Evolutionary conservation across 2,329 filamentous ascomycete species (phyloP), one percentile per base, ranked within the genome.

Genomic region (Annulohypoxylon truncatum): DNA sequence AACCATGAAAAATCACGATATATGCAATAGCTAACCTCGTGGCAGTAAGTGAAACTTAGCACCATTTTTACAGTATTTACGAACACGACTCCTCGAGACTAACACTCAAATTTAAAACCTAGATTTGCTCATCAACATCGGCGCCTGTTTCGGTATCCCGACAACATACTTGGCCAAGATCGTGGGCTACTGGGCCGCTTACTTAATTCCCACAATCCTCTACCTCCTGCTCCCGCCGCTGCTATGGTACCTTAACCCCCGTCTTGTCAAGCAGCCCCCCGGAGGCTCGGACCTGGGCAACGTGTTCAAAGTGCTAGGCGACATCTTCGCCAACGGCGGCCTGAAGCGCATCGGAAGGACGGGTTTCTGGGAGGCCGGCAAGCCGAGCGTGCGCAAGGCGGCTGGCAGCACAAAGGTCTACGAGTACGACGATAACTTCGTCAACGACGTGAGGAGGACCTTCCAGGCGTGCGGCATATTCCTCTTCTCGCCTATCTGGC

Each of bases 271-370:
- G 48, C 82, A 82, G 61, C 85, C 86, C 2, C 90, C 91, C 0
- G 85, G 83, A 51, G 90, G 90, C n/a, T 92, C 89, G 0, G 89
- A 92, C 31, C 79, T 92, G 35, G 73, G 75, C n/a, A 79, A 78
- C 51, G 76, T 79, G 20, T 75, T 81, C 61, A 77, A 74, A 53
- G 74, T 80, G 22, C 66, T 80, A 12, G 75, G 76, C 22, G 77
- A 79, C 38, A 78, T 80, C 65, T 74, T 81, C 47, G 72, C 72
- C 6, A 67, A 76, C 52, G 77, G 75, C n/a, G 74, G 74, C 13
- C 48, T 72, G 1, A 70, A 58, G 61, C 61, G 57, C 51, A 73
- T 76, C 40, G 73, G 75, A 7, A 75, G 75, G 8, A 55, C 66
- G 29, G 77, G 78, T 22, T 88, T 87, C 76, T 88, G 85, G 85